These are phyloP conservation scores for Malus hybrid DNA, from an alignment of 331 rosid genomes.

Conservation along the genomic window DNA sequence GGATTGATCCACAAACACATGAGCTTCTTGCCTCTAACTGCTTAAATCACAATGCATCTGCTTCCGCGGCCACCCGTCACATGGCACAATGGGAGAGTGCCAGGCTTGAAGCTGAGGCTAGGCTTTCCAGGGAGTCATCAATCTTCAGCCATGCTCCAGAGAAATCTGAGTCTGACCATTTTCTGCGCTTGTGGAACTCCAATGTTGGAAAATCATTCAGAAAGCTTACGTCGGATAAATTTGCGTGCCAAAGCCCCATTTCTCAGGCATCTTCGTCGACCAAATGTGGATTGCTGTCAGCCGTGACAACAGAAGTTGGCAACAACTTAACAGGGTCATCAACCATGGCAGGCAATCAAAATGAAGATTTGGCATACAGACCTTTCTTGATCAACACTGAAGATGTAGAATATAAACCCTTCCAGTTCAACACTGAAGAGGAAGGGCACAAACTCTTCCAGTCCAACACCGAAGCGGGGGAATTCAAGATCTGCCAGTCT, in stretches of 20 bases:
- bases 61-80: conserved; percentile 58
- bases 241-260: conserved; percentile 26
- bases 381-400: conserved; percentile 1
- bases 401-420: background rate
- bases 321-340: conserved; percentile 20
- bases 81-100: conserved; percentile 99
- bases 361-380: conserved; percentile 37
- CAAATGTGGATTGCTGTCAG: conserved; percentile 58
- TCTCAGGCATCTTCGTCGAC: conserved; percentile 55
- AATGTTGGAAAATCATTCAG: conserved; percentile 81
- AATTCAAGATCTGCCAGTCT: conserved; percentile 24
- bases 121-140: conserved; percentile 73
- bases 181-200: conserved; percentile 89
- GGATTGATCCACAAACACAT: conserved; percentile 78
- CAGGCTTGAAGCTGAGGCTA: conserved; percentile 92
- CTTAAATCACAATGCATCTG: conserved; percentile 20
- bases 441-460: background rate
- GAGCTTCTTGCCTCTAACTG: conserved; percentile 34
- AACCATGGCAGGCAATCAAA: conserved; percentile 19
- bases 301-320: conserved; percentile 26
- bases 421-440: background rate
- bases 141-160: conserved; percentile 19
- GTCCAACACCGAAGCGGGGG: background rate
- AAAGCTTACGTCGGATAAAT: conserved; percentile 16
- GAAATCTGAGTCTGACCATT: conserved; percentile 49